Evolutionary conservation across 1,284 basidiomycete species (phyloP).

Genomic region (Psilocybe mexicana): DNA sequence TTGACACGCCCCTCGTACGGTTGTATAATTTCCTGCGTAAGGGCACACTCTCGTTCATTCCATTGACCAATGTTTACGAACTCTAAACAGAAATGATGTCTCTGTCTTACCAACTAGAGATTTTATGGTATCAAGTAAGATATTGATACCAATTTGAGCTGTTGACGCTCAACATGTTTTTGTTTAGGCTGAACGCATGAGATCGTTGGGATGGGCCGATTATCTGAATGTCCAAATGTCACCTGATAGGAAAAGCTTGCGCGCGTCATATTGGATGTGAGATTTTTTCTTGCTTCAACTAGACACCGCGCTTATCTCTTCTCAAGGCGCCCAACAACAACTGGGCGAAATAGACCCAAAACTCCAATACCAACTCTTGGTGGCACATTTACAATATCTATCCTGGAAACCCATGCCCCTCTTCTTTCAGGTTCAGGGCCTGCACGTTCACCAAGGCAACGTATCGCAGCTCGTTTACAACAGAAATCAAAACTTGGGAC

Average conservation of each 20-base stretch:
- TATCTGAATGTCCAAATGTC: slow-evolving; percentile 66
- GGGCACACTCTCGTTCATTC: slow-evolving; percentile 27
- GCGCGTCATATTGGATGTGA: slow-evolving; percentile 76
- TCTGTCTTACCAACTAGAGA: slow-evolving; percentile 81
- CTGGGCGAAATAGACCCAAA: slow-evolving; percentile 37
- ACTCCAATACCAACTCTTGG: slow-evolving; percentile 58
- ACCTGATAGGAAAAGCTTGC: slow-evolving; percentile 63
- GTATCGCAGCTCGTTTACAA: slow-evolving; percentile 62
- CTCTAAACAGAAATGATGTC: slow-evolving; percentile 73
- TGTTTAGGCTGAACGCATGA: slow-evolving; percentile 64
- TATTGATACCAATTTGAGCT: background rate
- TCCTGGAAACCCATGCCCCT: slow-evolving; percentile 40
- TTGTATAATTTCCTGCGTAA: slow-evolving; percentile 80
- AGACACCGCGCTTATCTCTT: background rate
- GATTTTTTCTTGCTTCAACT: slow-evolving; percentile 28
- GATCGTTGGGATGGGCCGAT: slow-evolving; percentile 77
- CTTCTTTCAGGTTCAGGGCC: slow-evolving; percentile 39
- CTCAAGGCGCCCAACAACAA: slow-evolving; percentile 44
- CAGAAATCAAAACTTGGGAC: slow-evolving; percentile 56
- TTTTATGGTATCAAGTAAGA: slow-evolving; percentile 73
- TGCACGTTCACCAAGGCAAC: slow-evolving; percentile 49
- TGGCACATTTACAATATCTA: slow-evolving; percentile 47
- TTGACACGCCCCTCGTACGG: slow-evolving; percentile 77
- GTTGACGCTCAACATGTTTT: background rate
- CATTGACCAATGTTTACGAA: background rate